phyloP scores from a whole-genome alignment of 257 asterid species.

The Solanum etuberosum region DNA sequence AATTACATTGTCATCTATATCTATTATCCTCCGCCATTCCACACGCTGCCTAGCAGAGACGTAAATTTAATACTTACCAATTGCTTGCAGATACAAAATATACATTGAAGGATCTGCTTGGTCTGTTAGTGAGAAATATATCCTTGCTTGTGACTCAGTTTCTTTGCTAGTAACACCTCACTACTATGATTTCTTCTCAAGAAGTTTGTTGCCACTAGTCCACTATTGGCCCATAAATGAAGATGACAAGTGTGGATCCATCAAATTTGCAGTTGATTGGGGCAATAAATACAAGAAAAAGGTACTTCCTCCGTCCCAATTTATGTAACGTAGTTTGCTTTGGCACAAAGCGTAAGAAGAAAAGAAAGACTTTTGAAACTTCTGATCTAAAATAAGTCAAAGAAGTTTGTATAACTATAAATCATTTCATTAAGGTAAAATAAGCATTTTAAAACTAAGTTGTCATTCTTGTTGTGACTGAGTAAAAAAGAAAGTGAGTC shows the following conservation, averaged over 20 bases:
- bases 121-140: conserved; percentile 26
- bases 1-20: neutral
- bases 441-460: too few relatives aligned
- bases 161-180: conserved; percentile 13
- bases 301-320: neutral
- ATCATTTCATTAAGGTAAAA: neutral
- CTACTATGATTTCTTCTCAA: conserved; percentile 22
- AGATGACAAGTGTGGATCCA: conserved; percentile 15
- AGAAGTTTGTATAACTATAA: too few relatives aligned
- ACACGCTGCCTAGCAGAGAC: neutral
- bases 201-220: conserved; percentile 12
- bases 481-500: neutral
- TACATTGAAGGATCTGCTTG: conserved; percentile 24
- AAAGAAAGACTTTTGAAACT: neutral
- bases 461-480: neutral
- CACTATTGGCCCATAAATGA: conserved; percentile 25
- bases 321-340: neutral
- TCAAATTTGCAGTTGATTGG: conserved; percentile 23
- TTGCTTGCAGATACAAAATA: conserved; percentile 15
- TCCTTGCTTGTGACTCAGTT: conserved; percentile 22
- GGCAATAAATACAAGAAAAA: conserved; percentile 13
- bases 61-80: neutral
- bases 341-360: neutral
- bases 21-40: neutral
- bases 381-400: too few relatives aligned